Evolutionary conservation across 2,329 filamentous ascomycete species (phyloP).

Genomic region (Xylaria sp.): DNA sequence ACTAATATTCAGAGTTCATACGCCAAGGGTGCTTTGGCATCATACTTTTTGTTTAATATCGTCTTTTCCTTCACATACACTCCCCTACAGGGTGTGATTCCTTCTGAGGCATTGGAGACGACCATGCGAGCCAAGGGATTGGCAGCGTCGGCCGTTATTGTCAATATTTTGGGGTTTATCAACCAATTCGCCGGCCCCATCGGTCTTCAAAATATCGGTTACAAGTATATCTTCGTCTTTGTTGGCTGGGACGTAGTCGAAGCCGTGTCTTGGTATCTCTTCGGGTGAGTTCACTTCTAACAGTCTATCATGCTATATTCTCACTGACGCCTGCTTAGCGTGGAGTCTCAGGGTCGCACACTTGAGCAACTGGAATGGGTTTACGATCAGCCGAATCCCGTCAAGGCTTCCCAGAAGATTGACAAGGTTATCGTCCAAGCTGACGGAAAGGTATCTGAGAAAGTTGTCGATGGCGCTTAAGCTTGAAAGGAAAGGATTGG

Average conservation of each 20-base stretch:
- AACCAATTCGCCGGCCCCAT: conserved; percentile 60
- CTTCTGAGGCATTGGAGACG: conserved; percentile 59
- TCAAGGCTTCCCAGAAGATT: conserved; percentile 60
- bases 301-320: background rate
- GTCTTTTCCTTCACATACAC: conserved; percentile 62
- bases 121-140: conserved; percentile 60
- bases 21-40: conserved; percentile 56
- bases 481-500: conserved; percentile 5
- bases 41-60: conserved; percentile 62
- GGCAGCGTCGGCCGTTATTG: conserved; percentile 57
- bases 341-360: conserved; percentile 61
- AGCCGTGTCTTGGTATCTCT: conserved; percentile 55
- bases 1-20: conserved; percentile 51
- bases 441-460: conserved; percentile 59
- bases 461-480: conserved; percentile 49
- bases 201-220: conserved; percentile 55
- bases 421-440: conserved; percentile 61
- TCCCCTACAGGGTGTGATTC: conserved; percentile 59
- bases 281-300: conserved; percentile 51
- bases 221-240: conserved; percentile 59
- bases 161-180: conserved; percentile 59
- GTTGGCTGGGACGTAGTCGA: conserved; percentile 60
- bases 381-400: conserved; percentile 60
- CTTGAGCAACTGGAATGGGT: conserved; percentile 62
- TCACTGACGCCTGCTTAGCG: conserved; percentile 48